Base-by-base conservation (phyloP, 2,329 filamentous ascomycete genomes). In the Ophiostoma quercus region DNA sequence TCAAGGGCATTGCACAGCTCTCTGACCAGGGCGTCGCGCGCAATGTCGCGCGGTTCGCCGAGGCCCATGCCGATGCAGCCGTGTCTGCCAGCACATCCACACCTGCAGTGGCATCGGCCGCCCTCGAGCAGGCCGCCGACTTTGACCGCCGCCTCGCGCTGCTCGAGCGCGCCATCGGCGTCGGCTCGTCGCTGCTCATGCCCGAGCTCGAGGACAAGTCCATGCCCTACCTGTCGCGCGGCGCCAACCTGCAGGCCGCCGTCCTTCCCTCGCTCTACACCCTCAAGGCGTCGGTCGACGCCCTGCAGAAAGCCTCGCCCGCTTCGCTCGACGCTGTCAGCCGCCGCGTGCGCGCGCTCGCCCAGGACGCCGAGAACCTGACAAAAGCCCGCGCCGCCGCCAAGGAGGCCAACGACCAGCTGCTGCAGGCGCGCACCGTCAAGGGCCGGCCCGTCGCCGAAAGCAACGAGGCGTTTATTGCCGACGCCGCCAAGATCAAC, bases 401-500 rank as follows among this genome's bases (percentile, higher is more conserved):
- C 54, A 89, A 87, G 75, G 80, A 81, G 54, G 83, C 88, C 0
- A 84, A 89, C 72, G 88, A 90, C 69, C 84, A 86, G 37, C 80
- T 89, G 29, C 82, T 82, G 11, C 78, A 80, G 6, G 79, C 81
- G 39, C 65, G 62, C 32, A 22, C n/a, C 16, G 62, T 65, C 62
- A 65, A 65, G 62, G 19, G 32, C 9, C 62, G 65, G 37, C 79
- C 88, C 29, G 82, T 60, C 16, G 68, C 39, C 2, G 39, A 14
- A 41, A n/a, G 57, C 29, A 37, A 14, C 29, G 0, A 65, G 39
- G 39, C 39, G 8, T 14, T 54, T 22, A 80, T 85, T 9, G 92
- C 96, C 75, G 91, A 96, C 75, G 85, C 88, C 57, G 85, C 91
- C 68, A 97, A 97, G 78, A 91, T 99, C 77, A 95, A 96, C 74